Conservation (phyloP, 2,329 filamentous ascomycete species). For the Alternaria sp. region DNA sequence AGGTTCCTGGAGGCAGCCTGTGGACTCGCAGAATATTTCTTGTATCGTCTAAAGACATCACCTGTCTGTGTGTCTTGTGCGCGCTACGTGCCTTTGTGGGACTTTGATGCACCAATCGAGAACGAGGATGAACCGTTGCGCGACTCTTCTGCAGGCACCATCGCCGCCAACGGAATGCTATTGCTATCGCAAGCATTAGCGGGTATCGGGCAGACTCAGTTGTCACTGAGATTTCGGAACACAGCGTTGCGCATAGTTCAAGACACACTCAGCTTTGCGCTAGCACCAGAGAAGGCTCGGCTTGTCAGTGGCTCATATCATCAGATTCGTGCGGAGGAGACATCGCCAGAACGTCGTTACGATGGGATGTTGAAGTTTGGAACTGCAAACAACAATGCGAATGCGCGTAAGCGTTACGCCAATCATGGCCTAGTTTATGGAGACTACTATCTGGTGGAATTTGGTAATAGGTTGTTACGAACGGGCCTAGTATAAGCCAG, state of each 20-base stretch:
- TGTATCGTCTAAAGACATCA: constrained; percentile 48
- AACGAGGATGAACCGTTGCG: constrained; percentile 40
- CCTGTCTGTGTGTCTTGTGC: constrained; percentile 19
- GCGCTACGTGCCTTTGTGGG: constrained; percentile 56
- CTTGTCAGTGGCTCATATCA: constrained; percentile 24
- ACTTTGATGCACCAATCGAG: constrained; percentile 57
- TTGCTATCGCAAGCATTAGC: constrained; percentile 26
- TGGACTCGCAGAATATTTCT: constrained; percentile 56
- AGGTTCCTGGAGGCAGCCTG: constrained; percentile 54
- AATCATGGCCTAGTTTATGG: constrained; percentile 58
- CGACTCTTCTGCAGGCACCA: constrained; percentile 54
- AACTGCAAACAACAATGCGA: constrained; percentile 57
- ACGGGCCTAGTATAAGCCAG: constrained; percentile 26
- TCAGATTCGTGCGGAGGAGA: constrained; percentile 25
- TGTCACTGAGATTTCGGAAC: constrained; percentile 28
- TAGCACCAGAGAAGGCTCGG: constrained; percentile 35
- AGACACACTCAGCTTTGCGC: constrained; percentile 34
- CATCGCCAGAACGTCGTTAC: constrained; percentile 32
- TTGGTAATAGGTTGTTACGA: constrained; percentile 54
- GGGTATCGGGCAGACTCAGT: constrained; percentile 46
- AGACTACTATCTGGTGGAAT: constrained; percentile 56
- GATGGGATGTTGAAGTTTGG: constrained; percentile 58
- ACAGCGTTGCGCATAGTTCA: constrained; percentile 27
- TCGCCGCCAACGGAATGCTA: constrained; percentile 52
- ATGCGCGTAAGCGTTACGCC: constrained; percentile 52